These are phyloP conservation scores for Septoria petroselini DNA, from an alignment of 2,329 filamentous ascomycete genomes.

Conservation along the genomic window DNA sequence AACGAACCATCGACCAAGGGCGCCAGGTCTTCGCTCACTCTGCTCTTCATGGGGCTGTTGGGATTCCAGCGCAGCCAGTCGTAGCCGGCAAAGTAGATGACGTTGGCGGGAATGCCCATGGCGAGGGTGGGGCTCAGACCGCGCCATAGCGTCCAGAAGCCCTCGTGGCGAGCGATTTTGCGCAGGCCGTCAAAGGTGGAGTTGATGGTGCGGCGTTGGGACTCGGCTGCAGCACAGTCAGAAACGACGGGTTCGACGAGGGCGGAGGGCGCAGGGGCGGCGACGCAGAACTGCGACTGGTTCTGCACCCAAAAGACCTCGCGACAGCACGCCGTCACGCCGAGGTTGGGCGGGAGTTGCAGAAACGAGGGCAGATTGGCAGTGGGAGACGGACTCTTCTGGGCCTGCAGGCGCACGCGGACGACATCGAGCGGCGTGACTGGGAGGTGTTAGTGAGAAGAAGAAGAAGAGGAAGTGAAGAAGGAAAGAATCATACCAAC, in stretches of 20 bases:
- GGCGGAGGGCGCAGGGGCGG: constrained; percentile 47
- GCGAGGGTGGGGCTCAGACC: constrained; percentile 89
- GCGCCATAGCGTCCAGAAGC: constrained; percentile 80
- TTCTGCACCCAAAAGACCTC: constrained; percentile 97
- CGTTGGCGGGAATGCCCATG: constrained; percentile 93
- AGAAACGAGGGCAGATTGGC: constrained; percentile 55
- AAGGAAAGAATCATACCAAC: no score
- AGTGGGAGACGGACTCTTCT: constrained; percentile 59
- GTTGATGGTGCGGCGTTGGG: constrained; percentile 76
- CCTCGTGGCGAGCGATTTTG: constrained; percentile 95
- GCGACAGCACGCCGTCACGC: constrained; percentile 90
- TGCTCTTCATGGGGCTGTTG: constrained; percentile 63
- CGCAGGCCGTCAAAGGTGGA: constrained; percentile 87
- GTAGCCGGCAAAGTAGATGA: constrained; percentile 98
- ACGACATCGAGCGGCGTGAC: constrained; percentile 97
- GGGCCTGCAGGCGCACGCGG: constrained; percentile 88
- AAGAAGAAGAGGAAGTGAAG: no score
- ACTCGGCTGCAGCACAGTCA: constrained; percentile 84
- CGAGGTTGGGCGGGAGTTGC: constrained; percentile 76
- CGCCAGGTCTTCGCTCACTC: constrained; percentile 66
- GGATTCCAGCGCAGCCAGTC: constrained; percentile 81
- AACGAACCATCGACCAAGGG: constrained; percentile 76
- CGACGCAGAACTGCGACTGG: constrained; percentile 74
- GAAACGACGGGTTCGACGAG: constrained; percentile 38
- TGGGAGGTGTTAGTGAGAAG: constrained; percentile 41